Percentiles rank a stretch among this genome's conserved stretches.
Evolutionary conservation across 768 basidiomycete genomes (phyloP).

Genomic region (Termitomyces sp.): DNA sequence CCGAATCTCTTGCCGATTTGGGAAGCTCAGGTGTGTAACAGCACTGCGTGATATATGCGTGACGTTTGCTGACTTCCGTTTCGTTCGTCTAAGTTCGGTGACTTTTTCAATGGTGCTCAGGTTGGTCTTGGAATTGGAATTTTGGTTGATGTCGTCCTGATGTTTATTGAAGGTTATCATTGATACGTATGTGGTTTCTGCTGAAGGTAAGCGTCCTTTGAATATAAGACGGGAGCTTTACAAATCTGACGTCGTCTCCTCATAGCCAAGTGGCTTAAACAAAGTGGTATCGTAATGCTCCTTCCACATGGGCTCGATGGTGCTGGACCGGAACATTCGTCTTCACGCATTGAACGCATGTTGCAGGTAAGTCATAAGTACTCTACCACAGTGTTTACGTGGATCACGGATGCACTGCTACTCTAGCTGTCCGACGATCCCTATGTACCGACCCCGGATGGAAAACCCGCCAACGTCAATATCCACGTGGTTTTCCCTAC

Average conservation of each 20-base stretch:
- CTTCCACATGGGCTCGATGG: conserved; percentile 90
- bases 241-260: not conserved
- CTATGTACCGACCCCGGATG: conserved; percentile 25
- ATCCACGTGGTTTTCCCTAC: conserved; percentile 85
- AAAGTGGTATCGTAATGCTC: conserved; percentile 82
- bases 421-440: conserved; percentile 73
- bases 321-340: conserved; percentile 92
- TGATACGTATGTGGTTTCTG: conserved; percentile 82
- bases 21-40: conserved; percentile 72
- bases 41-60: not conserved
- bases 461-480: conserved; percentile 55
- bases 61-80: not conserved
- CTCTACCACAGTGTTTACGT: not conserved
- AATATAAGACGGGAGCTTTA: not conserved
- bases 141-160: not conserved
- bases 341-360: conserved; percentile 83
- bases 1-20: conserved; percentile 81
- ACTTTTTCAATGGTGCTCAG: conserved; percentile 91
- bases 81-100: conserved; percentile 59
- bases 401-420: not conserved
- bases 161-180: conserved; percentile 58
- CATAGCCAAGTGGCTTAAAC: conserved; percentile 88
- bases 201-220: conserved; percentile 57
- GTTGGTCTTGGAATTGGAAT: conserved; percentile 20
- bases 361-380: conserved; percentile 63